Evolutionary conservation across 495 filamentous ascomycete genomes (phyloP).

Genomic region (Xylona heveae): DNA sequence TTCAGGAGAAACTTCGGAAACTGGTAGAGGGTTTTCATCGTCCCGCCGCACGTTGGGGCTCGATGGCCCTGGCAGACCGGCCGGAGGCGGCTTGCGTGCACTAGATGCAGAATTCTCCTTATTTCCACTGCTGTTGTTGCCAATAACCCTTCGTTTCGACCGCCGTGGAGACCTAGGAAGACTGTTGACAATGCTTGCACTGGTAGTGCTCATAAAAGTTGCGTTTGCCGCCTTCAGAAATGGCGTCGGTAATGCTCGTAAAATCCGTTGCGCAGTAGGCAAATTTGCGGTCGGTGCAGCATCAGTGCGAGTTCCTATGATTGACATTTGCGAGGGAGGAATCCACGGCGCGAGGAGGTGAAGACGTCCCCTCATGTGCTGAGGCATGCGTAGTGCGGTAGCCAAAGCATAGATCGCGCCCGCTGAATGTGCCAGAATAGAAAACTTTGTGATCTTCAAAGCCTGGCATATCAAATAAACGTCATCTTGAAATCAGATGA

Average conservation of each 20-base stretch:
- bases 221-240: slow-evolving; percentile 88
- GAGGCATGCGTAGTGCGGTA: slow-evolving; percentile 85
- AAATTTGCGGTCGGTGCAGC: slow-evolving; percentile 61
- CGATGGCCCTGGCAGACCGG: too few species aligned
- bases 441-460: slow-evolving; percentile 88
- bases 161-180: slow-evolving; percentile 51
- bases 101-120: too few species aligned
- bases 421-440: slow-evolving; percentile 90
- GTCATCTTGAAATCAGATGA: slow-evolving; percentile 41
- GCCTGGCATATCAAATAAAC: slow-evolving; percentile 86
- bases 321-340: slow-evolving; percentile 86
- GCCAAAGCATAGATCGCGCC: slow-evolving; percentile 95
- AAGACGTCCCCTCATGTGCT: slow-evolving; percentile 85
- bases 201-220: slow-evolving; percentile 82
- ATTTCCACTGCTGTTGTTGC: too few species aligned
- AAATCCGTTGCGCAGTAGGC: slow-evolving; percentile 76
- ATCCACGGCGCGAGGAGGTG: slow-evolving; percentile 97
- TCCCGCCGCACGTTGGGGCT: too few species aligned
- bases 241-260: slow-evolving; percentile 77
- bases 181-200: slow-evolving; percentile 68
- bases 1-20: too few species aligned
- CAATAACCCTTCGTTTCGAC: slow-evolving; percentile 40
- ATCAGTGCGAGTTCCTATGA: slow-evolving; percentile 44
- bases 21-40: too few species aligned
- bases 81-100: too few species aligned